phyloP scores from a whole-genome alignment of 2,329 filamentous ascomycete genomes.

The Oidium heveae region DNA sequence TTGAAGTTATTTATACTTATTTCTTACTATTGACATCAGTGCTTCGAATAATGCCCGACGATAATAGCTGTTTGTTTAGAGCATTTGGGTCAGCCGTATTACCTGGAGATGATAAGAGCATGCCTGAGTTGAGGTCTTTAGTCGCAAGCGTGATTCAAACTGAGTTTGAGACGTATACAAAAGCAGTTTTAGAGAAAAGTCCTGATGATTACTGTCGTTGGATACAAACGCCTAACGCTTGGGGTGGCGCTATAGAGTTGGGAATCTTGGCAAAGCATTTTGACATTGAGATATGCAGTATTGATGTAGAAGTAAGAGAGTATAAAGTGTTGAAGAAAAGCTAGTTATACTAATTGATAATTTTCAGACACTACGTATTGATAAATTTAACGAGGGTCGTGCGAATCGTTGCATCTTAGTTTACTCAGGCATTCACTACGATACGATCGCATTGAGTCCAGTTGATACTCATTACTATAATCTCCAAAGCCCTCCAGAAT shows the following conservation, averaged over 20 bases:
- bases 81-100: slow-evolving; percentile 66
- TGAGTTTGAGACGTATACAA: slow-evolving; percentile 46
- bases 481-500: slow-evolving; percentile 38
- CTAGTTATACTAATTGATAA: slow-evolving; percentile 1
- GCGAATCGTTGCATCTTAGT: slow-evolving; percentile 49
- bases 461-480: slow-evolving; percentile 29
- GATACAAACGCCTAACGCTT: slow-evolving; percentile 57
- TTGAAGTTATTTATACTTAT: slow-evolving; percentile 4
- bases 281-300: slow-evolving; percentile 59
- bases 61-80: slow-evolving; percentile 85
- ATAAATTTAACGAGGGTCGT: slow-evolving; percentile 53
- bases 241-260: slow-evolving; percentile 83
- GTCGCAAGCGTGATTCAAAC: slow-evolving; percentile 56
- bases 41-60: slow-evolving; percentile 84
- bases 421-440: slow-evolving; percentile 86
- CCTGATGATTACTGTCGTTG: slow-evolving; percentile 56
- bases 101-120: slow-evolving; percentile 29
- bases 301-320: slow-evolving; percentile 38
- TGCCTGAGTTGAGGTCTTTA: slow-evolving; percentile 49
- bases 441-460: slow-evolving; percentile 55
- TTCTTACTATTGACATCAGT: slow-evolving; percentile 20
- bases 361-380: slow-evolving; percentile 31
- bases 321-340: background rate
- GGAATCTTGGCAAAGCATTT: slow-evolving; percentile 67
- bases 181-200: slow-evolving; percentile 45